Base-by-base conservation (phyloP, 2,329 filamentous ascomycete species). In the Aureobasidium subglaciale region DNA sequence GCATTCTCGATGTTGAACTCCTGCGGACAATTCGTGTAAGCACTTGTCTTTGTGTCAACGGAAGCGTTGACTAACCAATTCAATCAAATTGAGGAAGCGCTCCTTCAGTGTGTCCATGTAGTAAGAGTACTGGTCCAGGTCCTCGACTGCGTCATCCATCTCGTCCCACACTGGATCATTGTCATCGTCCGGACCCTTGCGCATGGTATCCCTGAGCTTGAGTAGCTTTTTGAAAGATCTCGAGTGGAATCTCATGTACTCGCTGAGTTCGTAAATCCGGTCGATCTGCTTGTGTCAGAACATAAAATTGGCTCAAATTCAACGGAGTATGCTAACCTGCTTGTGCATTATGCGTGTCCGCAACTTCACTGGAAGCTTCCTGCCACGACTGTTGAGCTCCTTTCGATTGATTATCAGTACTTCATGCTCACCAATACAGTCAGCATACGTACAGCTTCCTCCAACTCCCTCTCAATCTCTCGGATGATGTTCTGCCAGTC, bases 1-100 rank as follows among this genome's bases (percentile, higher is more conserved):
- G 67, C 65, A 46, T 67, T 70, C 43, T 67, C 64, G 40, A 70
- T 69, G 58, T 70, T 71, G 64, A 71, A 70, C 42, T 71, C 68
- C 56, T 56, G 16, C 8, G 6, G n/a, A n/a, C 40, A 43, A 18
- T 4, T 15, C 18, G 25, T 37, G 38, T 55, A 35, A 55, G 50
- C 24, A 9, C 15, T 24, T 45, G 27, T 27, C 9, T 8, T 13
- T 18, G 1, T 15, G n/a, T 8, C 4, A 4, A 15, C 11, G 7
- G 11, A 25, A 22, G 11, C n/a, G 3, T 7, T 10, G 5, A 30
- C 55, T 56, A 5, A 56, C 55, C n/a, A 70, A 65, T 42, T 69
- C 68, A 49, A 70, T 68, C 13, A 70, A 60, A 53, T 70, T 70
- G 63, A 67, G 68, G 60, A 70, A 70, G 32, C 67, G 66, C 55